These are phyloP conservation scores for Brettanomyces naardenensis DNA, from an alignment of 805 yeast species.

Conservation along the genomic window DNA sequence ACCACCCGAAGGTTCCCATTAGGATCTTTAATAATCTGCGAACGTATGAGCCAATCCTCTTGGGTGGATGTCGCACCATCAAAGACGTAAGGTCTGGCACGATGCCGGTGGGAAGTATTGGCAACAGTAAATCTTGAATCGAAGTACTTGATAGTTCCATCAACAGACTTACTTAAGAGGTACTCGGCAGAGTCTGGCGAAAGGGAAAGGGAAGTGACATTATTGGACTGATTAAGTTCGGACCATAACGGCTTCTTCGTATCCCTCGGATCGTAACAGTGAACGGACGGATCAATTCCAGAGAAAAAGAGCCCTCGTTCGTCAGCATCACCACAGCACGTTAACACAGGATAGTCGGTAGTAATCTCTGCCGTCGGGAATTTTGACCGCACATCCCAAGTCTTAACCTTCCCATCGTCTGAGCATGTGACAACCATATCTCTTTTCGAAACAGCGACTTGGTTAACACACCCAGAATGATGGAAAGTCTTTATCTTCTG, in stretches of 20 bases:
- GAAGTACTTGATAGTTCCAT: constrained; percentile 48
- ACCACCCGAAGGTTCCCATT: constrained; percentile 27
- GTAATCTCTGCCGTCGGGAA: constrained; percentile 23
- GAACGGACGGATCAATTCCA: constrained; percentile 62
- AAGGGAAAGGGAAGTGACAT: constrained; percentile 48
- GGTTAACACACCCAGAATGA: constrained; percentile 39
- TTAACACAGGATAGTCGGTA: constrained; percentile 49
- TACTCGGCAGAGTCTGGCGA: constrained; percentile 30
- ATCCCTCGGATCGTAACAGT: constrained; percentile 50
- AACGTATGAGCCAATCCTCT: constrained; percentile 45
- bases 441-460: constrained; percentile 32
- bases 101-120: constrained; percentile 16
- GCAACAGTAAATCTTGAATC: constrained; percentile 36
- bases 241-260: constrained; percentile 36
- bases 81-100: constrained; percentile 39
- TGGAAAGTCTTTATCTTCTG: constrained; percentile 41
- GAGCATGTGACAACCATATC: constrained; percentile 41
- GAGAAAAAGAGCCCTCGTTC: constrained; percentile 43
- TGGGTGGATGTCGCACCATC: constrained; percentile 51
- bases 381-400: constrained; percentile 66
- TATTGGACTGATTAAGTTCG: constrained; percentile 36
- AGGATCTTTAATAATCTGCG: constrained; percentile 34
- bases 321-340: constrained; percentile 33
- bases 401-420: constrained; percentile 52
- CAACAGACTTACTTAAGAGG: constrained; percentile 45